Percentiles rank a stretch among this genome's conserved stretches.
Evolutionary conservation across 2,329 filamentous ascomycete genomes (phyloP).

Genomic region (Arthrinium phaeospermum): DNA sequence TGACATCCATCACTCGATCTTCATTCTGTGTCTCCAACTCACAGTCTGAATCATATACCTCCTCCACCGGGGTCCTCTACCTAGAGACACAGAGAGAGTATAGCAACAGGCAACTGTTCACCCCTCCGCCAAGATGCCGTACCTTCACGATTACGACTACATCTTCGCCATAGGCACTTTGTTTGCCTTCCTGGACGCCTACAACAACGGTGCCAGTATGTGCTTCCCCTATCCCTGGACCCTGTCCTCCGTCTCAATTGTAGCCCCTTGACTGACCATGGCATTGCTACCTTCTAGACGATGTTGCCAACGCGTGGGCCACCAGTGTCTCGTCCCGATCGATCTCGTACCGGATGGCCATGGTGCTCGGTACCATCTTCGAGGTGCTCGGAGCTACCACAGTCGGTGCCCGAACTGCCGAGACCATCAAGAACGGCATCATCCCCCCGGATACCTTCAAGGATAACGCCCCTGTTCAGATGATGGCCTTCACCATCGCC

Average conservation of each 20-base stretch:
- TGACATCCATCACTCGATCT: conserved; percentile 11
- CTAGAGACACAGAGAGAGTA: background rate
- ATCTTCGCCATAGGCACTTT: conserved; percentile 77
- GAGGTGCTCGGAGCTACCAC: conserved; percentile 71
- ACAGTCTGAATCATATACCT: background rate
- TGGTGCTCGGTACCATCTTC: conserved; percentile 69
- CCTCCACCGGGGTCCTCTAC: background rate
- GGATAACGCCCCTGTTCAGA: conserved; percentile 67
- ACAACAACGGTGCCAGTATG: conserved; percentile 80
- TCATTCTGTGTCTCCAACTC: conserved; percentile 9
- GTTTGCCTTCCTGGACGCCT: conserved; percentile 78
- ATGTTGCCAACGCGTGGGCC: conserved; percentile 85
- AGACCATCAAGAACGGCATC: conserved; percentile 82
- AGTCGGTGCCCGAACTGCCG: conserved; percentile 72
- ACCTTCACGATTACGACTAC: conserved; percentile 68
- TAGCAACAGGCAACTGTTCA: background rate
- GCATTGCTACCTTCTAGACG: conserved; percentile 54
- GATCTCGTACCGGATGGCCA: conserved; percentile 71
- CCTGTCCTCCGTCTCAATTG: background rate
- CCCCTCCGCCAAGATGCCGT: conserved; percentile 10
- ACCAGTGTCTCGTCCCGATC: conserved; percentile 83
- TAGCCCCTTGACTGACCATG: background rate
- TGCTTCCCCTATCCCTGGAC: conserved; percentile 30
- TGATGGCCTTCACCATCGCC: conserved; percentile 70
- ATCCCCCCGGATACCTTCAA: conserved; percentile 65